phyloP scores from a whole-genome alignment of 1,284 basidiomycete species.

The Ganoderma boninense region DNA sequence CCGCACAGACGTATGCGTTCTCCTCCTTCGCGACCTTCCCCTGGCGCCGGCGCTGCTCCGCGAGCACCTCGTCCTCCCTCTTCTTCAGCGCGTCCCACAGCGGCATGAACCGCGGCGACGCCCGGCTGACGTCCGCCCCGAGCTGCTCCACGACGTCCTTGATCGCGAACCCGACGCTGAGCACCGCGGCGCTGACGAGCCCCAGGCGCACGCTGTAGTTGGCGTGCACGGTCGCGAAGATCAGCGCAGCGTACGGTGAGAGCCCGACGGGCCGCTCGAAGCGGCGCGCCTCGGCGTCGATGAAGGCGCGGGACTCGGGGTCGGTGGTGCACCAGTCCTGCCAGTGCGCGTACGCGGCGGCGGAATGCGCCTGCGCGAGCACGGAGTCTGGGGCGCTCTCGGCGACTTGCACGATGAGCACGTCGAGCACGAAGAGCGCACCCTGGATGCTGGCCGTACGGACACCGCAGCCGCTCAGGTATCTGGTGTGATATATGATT shows the following conservation, averaged over 20 bases:
- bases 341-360: constrained; percentile 10
- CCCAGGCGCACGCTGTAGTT: constrained; percentile 12
- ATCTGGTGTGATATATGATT: background rate
- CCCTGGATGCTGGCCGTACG: background rate
- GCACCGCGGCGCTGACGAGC: constrained; percentile 17
- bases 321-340: constrained; percentile 13
- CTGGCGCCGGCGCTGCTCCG: constrained; percentile 6
- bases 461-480: constrained; percentile 11
- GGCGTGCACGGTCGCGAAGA: constrained; percentile 9
- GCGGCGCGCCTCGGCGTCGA: constrained; percentile 8
- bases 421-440: constrained; percentile 12
- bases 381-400: background rate
- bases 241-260: background rate
- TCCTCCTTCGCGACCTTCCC: constrained; percentile 13
- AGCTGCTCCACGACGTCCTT: constrained; percentile 13
- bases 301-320: constrained; percentile 3
- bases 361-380: constrained; percentile 10
- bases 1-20: constrained; percentile 17
- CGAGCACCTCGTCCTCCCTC: constrained; percentile 15
- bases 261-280: constrained; percentile 11
- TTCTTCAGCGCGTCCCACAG: constrained; percentile 26
- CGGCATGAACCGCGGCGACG: constrained; percentile 11
- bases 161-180: constrained; percentile 10
- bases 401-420: constrained; percentile 12
- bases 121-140: background rate